Evolutionary conservation across 768 basidiomycete genomes (phyloP).

Genomic region (Tylopilus sp.): DNA sequence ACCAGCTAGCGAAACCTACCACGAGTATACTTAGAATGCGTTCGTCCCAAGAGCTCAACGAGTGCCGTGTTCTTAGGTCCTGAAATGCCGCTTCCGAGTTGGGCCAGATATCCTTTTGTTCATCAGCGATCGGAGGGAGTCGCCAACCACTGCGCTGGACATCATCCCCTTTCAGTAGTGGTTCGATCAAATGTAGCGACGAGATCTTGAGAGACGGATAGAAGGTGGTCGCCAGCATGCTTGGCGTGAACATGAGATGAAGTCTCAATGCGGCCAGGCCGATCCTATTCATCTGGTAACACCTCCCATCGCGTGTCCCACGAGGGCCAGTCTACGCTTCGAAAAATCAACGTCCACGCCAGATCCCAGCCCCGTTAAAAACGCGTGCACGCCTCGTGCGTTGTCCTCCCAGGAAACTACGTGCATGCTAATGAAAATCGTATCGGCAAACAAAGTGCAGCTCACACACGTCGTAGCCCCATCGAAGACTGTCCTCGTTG

Average conservation of each 20-base stretch:
- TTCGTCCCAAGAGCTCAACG: constrained; percentile 1
- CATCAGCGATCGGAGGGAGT: neutral
- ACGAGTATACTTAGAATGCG: neutral
- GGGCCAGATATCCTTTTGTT: constrained; percentile 1
- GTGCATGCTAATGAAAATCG: neutral
- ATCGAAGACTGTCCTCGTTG: constrained; percentile 4
- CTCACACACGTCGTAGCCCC: constrained; percentile 1
- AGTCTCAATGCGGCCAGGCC: too few relatives aligned
- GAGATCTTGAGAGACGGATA: constrained; percentile 3
- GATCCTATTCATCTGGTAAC: neutral
- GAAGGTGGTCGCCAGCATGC: neutral
- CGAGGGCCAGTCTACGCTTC: neutral
- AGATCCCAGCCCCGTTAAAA: constrained; percentile 3
- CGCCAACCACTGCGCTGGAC: neutral
- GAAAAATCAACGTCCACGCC: constrained; percentile 10
- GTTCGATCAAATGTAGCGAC: constrained; percentile 8
- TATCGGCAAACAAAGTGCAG: neutral
- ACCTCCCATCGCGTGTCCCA: constrained; percentile 3
- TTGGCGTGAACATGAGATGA: neutral
- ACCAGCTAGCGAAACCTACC: neutral
- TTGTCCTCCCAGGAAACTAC: constrained; percentile 5
- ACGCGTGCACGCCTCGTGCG: constrained; percentile 3
- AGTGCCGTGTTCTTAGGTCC: neutral
- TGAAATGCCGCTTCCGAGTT: neutral
- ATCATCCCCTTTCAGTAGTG: neutral